Evolutionary conservation across 164 flowering plant genomes (phyloP).

Genomic region (Nymphaea thermarum): DNA sequence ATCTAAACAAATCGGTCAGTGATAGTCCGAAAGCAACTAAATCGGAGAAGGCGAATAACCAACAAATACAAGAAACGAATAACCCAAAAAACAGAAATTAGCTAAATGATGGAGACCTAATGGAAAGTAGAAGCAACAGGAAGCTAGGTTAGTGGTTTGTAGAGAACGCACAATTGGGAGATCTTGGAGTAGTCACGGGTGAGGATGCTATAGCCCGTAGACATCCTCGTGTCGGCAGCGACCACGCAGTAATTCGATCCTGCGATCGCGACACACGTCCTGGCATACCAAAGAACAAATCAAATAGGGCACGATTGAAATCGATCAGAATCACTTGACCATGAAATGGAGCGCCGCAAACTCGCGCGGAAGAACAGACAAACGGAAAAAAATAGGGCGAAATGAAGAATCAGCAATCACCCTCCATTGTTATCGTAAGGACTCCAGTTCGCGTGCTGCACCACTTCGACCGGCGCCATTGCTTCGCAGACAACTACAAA

Average conservation of each 20-base stretch:
- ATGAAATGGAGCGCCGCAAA: slow-evolving; percentile 2
- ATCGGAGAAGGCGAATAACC: neutral
- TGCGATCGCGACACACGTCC: slow-evolving; percentile 86
- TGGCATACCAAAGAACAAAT: slow-evolving; percentile 12
- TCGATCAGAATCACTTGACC: neutral
- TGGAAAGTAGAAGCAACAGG: neutral
- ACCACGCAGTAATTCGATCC: slow-evolving; percentile 91
- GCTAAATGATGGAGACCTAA: too few relatives aligned
- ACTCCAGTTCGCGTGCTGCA: slow-evolving; percentile 62
- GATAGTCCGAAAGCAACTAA: neutral
- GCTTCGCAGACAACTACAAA: neutral
- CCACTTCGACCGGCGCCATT: slow-evolving; percentile 20
- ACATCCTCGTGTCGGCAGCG: slow-evolving; percentile 96
- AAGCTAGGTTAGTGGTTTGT: neutral
- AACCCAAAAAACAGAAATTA: too few relatives aligned
- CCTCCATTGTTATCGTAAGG: slow-evolving; percentile 99
- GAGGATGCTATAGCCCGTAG: slow-evolving; percentile 85
- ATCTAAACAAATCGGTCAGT: neutral
- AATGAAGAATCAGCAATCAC: slow-evolving; percentile 16
- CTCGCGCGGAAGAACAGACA: neutral
- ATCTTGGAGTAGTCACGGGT: slow-evolving; percentile 93
- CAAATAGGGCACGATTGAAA: neutral
- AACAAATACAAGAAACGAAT: neutral
- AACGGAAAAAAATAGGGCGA: neutral
- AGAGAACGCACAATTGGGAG: slow-evolving; percentile 34